phyloP scores from a whole-genome alignment of 108 stramenopile species.

The Skeletonema menzelii region DNA sequence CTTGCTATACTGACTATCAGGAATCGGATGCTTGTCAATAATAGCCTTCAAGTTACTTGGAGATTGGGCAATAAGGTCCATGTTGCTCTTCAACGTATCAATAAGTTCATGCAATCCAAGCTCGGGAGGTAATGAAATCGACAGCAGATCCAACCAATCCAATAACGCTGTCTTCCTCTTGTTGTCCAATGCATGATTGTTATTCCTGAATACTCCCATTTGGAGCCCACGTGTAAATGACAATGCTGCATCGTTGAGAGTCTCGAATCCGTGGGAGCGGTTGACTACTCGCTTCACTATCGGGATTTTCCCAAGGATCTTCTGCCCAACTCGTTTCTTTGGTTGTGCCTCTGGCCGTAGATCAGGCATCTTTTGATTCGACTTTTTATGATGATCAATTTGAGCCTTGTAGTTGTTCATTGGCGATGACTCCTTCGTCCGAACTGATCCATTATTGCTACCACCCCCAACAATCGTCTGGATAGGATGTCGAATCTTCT shows the following conservation, averaged over 20 bases:
- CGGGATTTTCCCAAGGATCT: slow-evolving; percentile 24
- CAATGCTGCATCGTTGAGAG: slow-evolving; percentile 34
- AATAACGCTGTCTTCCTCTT: slow-evolving; percentile 31
- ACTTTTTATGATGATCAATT: slow-evolving; percentile 2
- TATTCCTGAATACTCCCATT: slow-evolving; percentile 31
- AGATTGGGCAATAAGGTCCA: slow-evolving; percentile 18
- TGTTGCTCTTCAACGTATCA: slow-evolving; percentile 26
- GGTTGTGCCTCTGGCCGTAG: slow-evolving; percentile 30
- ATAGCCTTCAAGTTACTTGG: slow-evolving; percentile 16
- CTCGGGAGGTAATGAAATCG: slow-evolving; percentile 39
- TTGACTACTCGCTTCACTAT: slow-evolving; percentile 32
- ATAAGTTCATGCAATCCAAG: slow-evolving; percentile 41
- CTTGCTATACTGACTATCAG: slow-evolving; percentile 20
- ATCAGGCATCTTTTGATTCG: slow-evolving; percentile 14
- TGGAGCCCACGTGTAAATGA: slow-evolving; percentile 33
- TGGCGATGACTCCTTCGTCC: slow-evolving; percentile 8
- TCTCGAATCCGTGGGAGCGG: slow-evolving; percentile 24
- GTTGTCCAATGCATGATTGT: slow-evolving; percentile 20
- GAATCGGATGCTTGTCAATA: slow-evolving; percentile 27
- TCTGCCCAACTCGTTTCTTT: slow-evolving; percentile 12
- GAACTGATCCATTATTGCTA: not conserved
- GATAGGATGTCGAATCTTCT: slow-evolving; percentile 15
- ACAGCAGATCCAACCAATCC: slow-evolving; percentile 41
- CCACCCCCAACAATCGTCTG: slow-evolving; percentile 1
- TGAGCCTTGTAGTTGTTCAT: slow-evolving; percentile 30